Conservation (phyloP, 23 red algal species). For the Gracilaria domingensis region DNA sequence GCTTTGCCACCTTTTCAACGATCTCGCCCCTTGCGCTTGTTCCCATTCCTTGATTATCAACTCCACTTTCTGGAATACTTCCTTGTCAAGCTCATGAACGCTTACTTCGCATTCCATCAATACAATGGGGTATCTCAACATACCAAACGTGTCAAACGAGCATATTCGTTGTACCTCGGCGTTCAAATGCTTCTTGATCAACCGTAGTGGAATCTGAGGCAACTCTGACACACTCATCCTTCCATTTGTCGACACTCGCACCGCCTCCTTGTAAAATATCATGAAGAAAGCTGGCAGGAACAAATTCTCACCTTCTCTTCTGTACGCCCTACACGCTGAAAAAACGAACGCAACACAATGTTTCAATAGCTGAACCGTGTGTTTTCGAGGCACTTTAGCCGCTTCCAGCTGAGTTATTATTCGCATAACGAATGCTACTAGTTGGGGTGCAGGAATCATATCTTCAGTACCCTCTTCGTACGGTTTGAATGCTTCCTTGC, state of each 20-base stretch:
- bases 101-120: neutral
- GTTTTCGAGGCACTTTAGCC: neutral
- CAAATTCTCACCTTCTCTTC: neutral
- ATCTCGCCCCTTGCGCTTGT: neutral
- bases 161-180: neutral
- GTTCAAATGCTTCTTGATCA: neutral
- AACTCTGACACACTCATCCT: neutral
- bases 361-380: neutral
- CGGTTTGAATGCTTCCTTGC: neutral
- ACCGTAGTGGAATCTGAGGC: neutral
- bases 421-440: neutral
- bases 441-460: neutral
- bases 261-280: neutral
- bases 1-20: neutral
- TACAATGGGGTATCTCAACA: neutral
- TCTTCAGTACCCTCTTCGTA: neutral
- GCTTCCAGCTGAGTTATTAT: neutral
- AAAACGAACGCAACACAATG: constrained; percentile 16
- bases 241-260: neutral
- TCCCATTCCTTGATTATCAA: neutral
- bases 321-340: neutral
- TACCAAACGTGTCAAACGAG: neutral
- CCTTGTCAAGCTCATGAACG: neutral
- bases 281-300: neutral
- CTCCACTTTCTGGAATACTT: neutral